Evolutionary conservation across 2,329 filamentous ascomycete species (phyloP), one percentile per base, ranked within the genome.

Genomic region (Aspergillus texensis): DNA sequence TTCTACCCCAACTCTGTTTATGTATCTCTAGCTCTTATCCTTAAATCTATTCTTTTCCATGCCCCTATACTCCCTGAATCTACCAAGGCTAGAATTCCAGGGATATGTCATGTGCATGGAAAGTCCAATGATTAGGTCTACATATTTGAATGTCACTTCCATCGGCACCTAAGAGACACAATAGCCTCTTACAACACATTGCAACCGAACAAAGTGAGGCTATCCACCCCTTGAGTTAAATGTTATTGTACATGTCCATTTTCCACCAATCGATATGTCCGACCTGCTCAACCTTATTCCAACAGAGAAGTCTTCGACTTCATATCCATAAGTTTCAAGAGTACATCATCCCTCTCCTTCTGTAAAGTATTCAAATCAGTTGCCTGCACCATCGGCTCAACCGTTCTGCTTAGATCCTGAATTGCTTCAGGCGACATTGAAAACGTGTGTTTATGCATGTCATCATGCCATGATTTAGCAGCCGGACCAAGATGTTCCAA

Each of bases 401-500:
- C 52, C 11, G 9, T 36, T 16, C 10, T 54, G 8, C 14, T 54
- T 30, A 54, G 24, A 16, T 54, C 30, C 28, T 54, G 9, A 1
- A 54, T 54, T 10, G 19, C 52, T 24, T 54, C 16, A 3, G 28
- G 19, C 2, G 52, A 14, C 26, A 63, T n/a, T 4, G 59, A 41
- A 41, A 68, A 66, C 26, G 45, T 16, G 46, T 68, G 50, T 30
- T 54, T 26, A 1, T 58, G 41, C 65, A 69, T 68, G 21, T 68
- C 65, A 41, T 63, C 63, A 14, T 62, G 28, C 66, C 67, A 68
- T 4, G 54, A 32, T 34, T 64, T 56, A 28, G 65, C 34, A 24
- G 67, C 66, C 30, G 66, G 66, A 2, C 66, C 66, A 4, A 68
- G 21, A 32, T 65, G 64, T 10, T 65, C 58, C 28, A 68, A 63